Base-by-base conservation (phyloP, 805 yeast genomes). In the Schwanniomyces vanrijiae region DNA sequence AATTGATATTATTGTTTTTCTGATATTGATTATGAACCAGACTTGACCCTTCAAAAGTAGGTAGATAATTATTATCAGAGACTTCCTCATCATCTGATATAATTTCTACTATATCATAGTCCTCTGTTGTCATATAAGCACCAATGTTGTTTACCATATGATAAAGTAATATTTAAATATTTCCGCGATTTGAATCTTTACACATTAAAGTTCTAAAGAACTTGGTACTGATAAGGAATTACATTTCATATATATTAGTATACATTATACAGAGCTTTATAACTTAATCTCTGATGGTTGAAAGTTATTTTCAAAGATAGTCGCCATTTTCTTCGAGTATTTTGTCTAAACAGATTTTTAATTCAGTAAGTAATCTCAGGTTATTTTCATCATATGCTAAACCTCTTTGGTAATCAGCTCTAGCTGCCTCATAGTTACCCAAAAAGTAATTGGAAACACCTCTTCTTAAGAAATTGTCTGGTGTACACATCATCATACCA, bases 401-500 rank as follows among this genome's bases (percentile, higher is more conserved):
- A 0, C 91, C 95, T 61, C 91, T 77, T 65, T 86, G 91, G 56
- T 84, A 77, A 55, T 81, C 86, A 2, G 80, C 78, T 50, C 82
- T 80, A 2, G 90, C 86, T 7, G 75, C 81, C 39, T 77, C 78
- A 48, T 79, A 76, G 61, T 82, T 81, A 1, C 86, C 88, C 60
- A 87, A 68, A 55, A 84, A 82, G 54, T 68, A 66, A 53, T 76
- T 72, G 39, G 87, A 81, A 42, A 86, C 82, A 1, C 90, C 86
- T 56, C 85, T 77, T 68, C 94, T 78, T 45, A 86, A 71, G 58
- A 84, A 85, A 60, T 86, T 84, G 44, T 87, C 94, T 1, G 91
- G 82, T 3, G 81, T 68, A 44, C 71, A 66, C 61, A 81, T 68
- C 65, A 81, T 83, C 58, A 85, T 73, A 35, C 80, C 80, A 48